Evolutionary conservation across 2,329 filamentous ascomycete species (phyloP), one percentile per base, ranked within the genome.

Genomic region (Epichloe elymi): DNA sequence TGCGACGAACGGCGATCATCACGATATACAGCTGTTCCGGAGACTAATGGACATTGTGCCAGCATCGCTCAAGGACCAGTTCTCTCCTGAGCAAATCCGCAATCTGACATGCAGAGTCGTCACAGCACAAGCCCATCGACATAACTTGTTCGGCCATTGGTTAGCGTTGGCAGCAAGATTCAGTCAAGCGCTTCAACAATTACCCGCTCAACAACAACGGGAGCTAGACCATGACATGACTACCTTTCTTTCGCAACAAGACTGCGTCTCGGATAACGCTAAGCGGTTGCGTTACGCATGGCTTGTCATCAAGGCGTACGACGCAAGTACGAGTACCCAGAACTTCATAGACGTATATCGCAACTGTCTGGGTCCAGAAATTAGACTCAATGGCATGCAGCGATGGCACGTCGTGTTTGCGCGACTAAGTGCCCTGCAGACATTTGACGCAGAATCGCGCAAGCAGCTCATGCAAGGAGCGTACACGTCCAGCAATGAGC

Each of bases 321-420:
- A 57, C 23, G 15, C 53, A 7, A 26, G 42, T 4, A 37, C 50
- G 6, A 55, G 54, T 10, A 55, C 51, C 12, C 30, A 55, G n/a
- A 46, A 50, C 3, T 57, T 62, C 20, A 33, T 54, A 35, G 37
- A 44, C 8, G 46, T 48, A 2, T 56, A 56, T 19, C 48, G 40
- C n/a, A 30, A 19, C 8, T 37, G 48, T 12, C 43, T 55, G 2
- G 43, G 42, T 7, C 49, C 35, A 15, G 48, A 38, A 2, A 20
- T 40, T 11, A 38, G 43, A n/a, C 23, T 58, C 4, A 52, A 52
- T 12, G 40, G 48, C 14, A 7, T 59, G 14, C 57, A 60, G 35
- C 53, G 60, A 20, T 61, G 59, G 59, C 57, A 60, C 26, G 36
- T 60, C 19, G 12, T 56, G 19, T 44, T 48, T 10, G 57, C 54